phyloP scores from a whole-genome alignment of 1,284 basidiomycete species.

The Anthracocystis walkeri region DNA sequence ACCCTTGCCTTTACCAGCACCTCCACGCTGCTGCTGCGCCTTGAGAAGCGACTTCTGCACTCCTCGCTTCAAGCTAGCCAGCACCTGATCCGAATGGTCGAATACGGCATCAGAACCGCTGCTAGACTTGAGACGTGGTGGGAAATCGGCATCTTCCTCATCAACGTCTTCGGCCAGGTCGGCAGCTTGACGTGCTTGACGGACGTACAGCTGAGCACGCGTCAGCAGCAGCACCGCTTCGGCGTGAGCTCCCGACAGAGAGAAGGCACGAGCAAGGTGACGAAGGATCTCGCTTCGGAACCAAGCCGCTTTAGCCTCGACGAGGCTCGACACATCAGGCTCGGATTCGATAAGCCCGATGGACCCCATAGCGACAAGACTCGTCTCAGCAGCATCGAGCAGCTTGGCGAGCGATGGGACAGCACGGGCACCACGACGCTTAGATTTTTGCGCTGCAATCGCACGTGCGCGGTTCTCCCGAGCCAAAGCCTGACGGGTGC shows the following conservation, averaged over 20 bases:
- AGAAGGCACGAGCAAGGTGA: slow-evolving; percentile 62
- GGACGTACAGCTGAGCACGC: slow-evolving; percentile 62
- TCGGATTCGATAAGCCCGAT: slow-evolving; percentile 65
- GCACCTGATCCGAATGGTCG: slow-evolving; percentile 44
- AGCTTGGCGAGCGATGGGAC: slow-evolving; percentile 66
- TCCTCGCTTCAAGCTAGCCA: slow-evolving; percentile 34
- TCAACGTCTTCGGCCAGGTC: slow-evolving; percentile 65
- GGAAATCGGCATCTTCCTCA: slow-evolving; percentile 60
- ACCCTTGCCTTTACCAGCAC: slow-evolving; percentile 11
- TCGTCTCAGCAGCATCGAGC: slow-evolving; percentile 62
- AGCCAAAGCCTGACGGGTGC: slow-evolving; percentile 31
- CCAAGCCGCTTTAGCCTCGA: slow-evolving; percentile 67
- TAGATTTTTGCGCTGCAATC: slow-evolving; percentile 45
- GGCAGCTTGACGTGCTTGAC: slow-evolving; percentile 62
- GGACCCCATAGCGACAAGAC: slow-evolving; percentile 58
- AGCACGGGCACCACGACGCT: slow-evolving; percentile 57
- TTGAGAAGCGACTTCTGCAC: slow-evolving; percentile 48
- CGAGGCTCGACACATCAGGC: slow-evolving; percentile 64
- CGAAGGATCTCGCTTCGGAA: slow-evolving; percentile 63
- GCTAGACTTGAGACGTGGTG: slow-evolving; percentile 47
- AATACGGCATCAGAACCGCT: slow-evolving; percentile 38
- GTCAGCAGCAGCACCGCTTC: slow-evolving; percentile 63
- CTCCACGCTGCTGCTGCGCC: slow-evolving; percentile 13
- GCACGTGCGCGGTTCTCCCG: slow-evolving; percentile 45
- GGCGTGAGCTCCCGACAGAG: slow-evolving; percentile 46